Evolutionary conservation across 306 rosid species (phyloP).

Genomic region (Lupinus albus): DNA sequence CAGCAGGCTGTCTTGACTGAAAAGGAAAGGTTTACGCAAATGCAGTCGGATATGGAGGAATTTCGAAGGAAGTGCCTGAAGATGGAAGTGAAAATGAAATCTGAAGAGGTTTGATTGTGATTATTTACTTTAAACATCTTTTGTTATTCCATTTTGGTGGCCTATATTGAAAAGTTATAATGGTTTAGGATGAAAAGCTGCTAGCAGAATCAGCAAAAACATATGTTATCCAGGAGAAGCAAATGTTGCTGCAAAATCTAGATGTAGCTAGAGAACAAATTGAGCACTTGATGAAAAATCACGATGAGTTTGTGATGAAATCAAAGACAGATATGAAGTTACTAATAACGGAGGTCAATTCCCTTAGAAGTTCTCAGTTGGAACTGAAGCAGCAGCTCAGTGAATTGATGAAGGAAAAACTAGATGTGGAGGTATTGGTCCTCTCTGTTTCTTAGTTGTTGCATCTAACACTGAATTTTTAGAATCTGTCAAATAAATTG

Average conservation of each 20-base stretch:
- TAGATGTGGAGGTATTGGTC: conserved; percentile 75
- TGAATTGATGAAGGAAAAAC: conserved; percentile 70
- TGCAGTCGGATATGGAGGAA: conserved; percentile 92
- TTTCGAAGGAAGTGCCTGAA: conserved; percentile 72
- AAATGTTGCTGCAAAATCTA: conserved; percentile 69
- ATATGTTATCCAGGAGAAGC: conserved; percentile 69
- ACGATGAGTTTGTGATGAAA: conserved; percentile 75
- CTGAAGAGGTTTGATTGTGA: conserved; percentile 67
- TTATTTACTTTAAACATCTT: conserved; percentile 29
- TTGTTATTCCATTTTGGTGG: conserved; percentile 36
- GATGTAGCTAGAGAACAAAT: conserved; percentile 67
- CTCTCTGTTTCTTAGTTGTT: conserved; percentile 38
- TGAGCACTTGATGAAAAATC: conserved; percentile 62
- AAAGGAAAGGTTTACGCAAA: conserved; percentile 78
- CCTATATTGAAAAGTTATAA: conserved; percentile 36
- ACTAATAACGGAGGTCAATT: conserved; percentile 83
- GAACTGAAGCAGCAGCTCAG: conserved; percentile 83
- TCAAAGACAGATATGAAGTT: conserved; percentile 82
- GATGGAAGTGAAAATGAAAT: conserved; percentile 63
- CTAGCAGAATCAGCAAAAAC: conserved; percentile 62
- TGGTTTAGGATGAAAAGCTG: conserved; percentile 72
- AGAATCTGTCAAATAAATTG: no score
- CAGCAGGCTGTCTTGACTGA: conserved; percentile 74
- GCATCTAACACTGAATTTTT: conserved; percentile 26
- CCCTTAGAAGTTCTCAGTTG: conserved; percentile 74